Conservation (phyloP, 2,329 filamentous ascomycete genomes). For the Phoma herbarum region DNA sequence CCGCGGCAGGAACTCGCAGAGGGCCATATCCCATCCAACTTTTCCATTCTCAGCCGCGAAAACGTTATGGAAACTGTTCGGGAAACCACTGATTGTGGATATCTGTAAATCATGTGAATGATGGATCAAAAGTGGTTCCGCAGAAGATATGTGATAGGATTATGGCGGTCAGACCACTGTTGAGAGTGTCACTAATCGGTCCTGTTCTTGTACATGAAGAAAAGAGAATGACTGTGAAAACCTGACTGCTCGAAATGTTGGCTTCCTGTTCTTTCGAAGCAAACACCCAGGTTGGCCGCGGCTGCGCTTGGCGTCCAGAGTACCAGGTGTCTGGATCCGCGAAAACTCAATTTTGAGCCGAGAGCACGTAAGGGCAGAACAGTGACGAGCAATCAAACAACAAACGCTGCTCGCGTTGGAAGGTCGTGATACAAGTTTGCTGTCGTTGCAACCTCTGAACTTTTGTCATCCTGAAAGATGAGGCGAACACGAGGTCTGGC, state of each 20-base stretch:
- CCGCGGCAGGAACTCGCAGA: background rate
- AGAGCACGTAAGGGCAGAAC: background rate
- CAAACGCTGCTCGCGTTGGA: background rate
- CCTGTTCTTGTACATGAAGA: background rate
- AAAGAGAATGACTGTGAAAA: background rate
- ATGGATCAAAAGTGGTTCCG: background rate
- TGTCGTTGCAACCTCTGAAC: background rate
- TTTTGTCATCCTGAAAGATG: slow-evolving; percentile 8
- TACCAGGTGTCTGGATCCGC: slow-evolving; percentile 25
- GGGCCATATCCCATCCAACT: background rate
- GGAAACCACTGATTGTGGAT: background rate
- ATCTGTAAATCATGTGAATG: background rate
- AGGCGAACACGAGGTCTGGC: slow-evolving; percentile 13
- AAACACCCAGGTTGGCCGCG: slow-evolving; percentile 15
- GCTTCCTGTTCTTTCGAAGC: slow-evolving; percentile 1
- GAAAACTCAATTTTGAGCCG: slow-evolving; percentile 25
- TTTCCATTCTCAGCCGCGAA: too few species aligned
- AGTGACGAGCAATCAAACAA: background rate
- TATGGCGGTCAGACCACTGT: background rate
- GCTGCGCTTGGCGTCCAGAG: slow-evolving; percentile 16
- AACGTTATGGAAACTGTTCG: background rate
- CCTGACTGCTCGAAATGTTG: slow-evolving; percentile 1
- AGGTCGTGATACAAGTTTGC: background rate
- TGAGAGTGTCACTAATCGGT: background rate
- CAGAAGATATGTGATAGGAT: background rate